A percentile compares a stretch with the other conserved stretches of the same genome.
phyloP scores from a whole-genome alignment of 257 asterid species.

The Solanum appendiculatum region DNA sequence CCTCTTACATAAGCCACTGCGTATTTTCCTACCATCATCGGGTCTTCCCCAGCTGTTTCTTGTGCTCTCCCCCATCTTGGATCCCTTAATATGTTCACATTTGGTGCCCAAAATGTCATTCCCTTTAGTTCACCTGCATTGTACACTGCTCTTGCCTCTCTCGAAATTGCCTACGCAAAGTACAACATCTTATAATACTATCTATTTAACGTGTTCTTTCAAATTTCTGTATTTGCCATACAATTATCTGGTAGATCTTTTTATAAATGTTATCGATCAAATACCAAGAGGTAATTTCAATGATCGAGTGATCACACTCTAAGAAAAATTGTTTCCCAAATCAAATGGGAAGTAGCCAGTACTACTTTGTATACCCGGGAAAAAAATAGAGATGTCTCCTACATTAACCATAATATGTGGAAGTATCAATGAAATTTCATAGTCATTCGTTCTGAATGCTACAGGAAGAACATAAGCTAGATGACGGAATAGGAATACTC shows the following conservation, averaged over 20 bases:
- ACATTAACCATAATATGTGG: not conserved
- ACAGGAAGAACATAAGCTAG: not conserved
- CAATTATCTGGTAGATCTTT: not conserved
- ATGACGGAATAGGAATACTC: not conserved
- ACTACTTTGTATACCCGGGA: not conserved
- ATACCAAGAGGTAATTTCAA: not conserved
- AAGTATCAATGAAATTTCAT: not conserved
- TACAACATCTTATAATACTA: not conserved
- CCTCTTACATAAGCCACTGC: constrained; percentile 61
- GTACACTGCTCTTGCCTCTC: constrained; percentile 33
- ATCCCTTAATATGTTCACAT: constrained; percentile 30
- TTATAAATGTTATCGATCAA: not conserved
- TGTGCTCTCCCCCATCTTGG: constrained; percentile 46
- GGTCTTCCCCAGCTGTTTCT: constrained; percentile 39
- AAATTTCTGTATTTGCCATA: not conserved
- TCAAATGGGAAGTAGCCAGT: not conserved
- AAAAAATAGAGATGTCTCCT: not conserved
- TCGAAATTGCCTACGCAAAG: constrained; percentile 15
- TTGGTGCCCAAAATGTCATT: constrained; percentile 38
- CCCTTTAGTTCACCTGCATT: constrained; percentile 31
- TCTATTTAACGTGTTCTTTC: not conserved
- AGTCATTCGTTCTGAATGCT: not conserved
- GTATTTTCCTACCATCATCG: constrained; percentile 16
- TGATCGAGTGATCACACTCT: not conserved
- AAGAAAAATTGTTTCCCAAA: not conserved